Percentiles rank a stretch among this genome's conserved stretches.
Evolutionary conservation across 805 yeast genomes (phyloP).

Genomic region (Candida morakotiae): DNA sequence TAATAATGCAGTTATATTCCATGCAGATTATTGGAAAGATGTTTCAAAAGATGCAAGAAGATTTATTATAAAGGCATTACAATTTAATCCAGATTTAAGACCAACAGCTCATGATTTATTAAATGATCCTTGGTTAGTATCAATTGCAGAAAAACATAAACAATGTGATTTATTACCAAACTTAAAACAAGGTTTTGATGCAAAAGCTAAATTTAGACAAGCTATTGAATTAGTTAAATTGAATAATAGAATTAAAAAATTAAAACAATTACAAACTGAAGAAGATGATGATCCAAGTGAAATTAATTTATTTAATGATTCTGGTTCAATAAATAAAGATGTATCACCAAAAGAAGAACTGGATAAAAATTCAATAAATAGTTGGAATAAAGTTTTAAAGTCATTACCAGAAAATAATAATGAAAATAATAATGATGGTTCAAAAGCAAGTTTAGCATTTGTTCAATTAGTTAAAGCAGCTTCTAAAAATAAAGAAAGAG

Average conservation of each 20-base stretch:
- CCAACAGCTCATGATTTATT: slow-evolving; percentile 66
- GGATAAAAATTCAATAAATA: slow-evolving; percentile 13
- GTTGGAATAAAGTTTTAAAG: slow-evolving; percentile 27
- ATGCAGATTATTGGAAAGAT: slow-evolving; percentile 79
- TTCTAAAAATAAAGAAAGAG: slow-evolving; percentile 52
- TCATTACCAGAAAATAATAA: slow-evolving; percentile 19
- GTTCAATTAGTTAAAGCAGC: slow-evolving; percentile 72
- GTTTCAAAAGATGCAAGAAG: slow-evolving; percentile 77
- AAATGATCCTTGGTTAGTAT: slow-evolving; percentile 65
- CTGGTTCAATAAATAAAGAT: slow-evolving; percentile 16
- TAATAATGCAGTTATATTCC: slow-evolving; percentile 79
- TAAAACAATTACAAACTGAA: slow-evolving; percentile 57
- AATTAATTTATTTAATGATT: slow-evolving; percentile 38
- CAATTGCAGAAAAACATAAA: slow-evolving; percentile 45
- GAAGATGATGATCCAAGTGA: slow-evolving; percentile 53
- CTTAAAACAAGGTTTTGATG: slow-evolving; percentile 77
- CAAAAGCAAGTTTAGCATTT: slow-evolving; percentile 43
- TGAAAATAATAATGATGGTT: slow-evolving; percentile 11
- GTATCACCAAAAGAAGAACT: slow-evolving; percentile 7
- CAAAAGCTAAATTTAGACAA: slow-evolving; percentile 76
- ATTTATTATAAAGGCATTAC: slow-evolving; percentile 69
- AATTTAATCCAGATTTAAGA: slow-evolving; percentile 61
- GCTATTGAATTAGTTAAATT: slow-evolving; percentile 83
- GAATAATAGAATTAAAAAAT: slow-evolving; percentile 70
- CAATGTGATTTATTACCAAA: slow-evolving; percentile 73